Evolutionary conservation across 306 rosid species (phyloP), one percentile per base, ranked within the genome.

Genomic region (Rosa lucieae): DNA sequence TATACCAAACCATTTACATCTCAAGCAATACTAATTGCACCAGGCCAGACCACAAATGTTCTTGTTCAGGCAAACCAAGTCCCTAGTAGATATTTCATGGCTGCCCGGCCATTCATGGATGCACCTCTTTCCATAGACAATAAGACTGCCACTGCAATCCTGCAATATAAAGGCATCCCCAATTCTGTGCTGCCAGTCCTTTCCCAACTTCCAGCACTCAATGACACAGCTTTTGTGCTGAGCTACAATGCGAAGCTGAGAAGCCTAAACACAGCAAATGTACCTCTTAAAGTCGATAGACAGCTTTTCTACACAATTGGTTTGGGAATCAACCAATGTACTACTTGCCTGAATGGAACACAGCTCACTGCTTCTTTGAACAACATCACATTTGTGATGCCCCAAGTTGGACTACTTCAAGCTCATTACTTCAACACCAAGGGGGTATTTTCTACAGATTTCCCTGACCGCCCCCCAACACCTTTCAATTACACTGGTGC

Each of bases 41-140:
- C 85, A 44, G 87, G 85, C 2, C 87, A 84, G 78, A 81, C 87
- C 11, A 84, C 80, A 23, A 84, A 84, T 65, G 87, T 84, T 53
- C 69, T 84, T 4, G 84, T 80, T 59, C 59, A 59, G 15, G 77
- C 82, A 46, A 72, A 13, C 58, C 87, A 84, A 78, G 42, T 10
- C 1, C 80, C 82, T 1, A 58, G 74, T 10, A 67, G 80, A 72
- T 84, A 84, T 17, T 84, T 80, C 67, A 81, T 81, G 82, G 84
- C 80, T 1, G 70, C 87, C 12, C 68, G 82, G 74, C 62, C 87
- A 12, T 84, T 84, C 72, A 58, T 80, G 77, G 82, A 84, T 8
- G 85, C 76, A 5, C 87, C 85, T 1, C 15, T 84, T 51, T 55
- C 85, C 32, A 1, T 81, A 9, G 85, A 84, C 77, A 77, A 77